Evolutionary conservation across 805 yeast genomes (phyloP).

Genomic region (Kluyveromyces starmeri): DNA sequence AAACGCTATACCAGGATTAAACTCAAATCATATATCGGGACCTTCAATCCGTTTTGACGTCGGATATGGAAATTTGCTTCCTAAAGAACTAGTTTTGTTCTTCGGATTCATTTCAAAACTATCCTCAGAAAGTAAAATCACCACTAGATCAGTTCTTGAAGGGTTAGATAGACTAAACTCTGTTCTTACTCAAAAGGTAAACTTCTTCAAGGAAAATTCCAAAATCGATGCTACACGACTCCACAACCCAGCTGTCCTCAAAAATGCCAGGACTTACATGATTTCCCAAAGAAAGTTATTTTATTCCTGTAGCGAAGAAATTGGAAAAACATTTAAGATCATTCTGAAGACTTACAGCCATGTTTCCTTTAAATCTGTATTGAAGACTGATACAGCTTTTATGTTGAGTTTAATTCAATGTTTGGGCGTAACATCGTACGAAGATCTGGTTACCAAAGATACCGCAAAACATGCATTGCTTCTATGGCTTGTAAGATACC

Average conservation of each 20-base stretch:
- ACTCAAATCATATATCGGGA: constrained; percentile 30
- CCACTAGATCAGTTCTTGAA: constrained; percentile 49
- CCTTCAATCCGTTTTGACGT: constrained; percentile 35
- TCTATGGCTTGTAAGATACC: constrained; percentile 54
- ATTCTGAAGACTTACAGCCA: constrained; percentile 39
- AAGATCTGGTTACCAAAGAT: constrained; percentile 39
- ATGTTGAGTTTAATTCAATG: constrained; percentile 45
- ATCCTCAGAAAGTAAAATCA: constrained; percentile 38
- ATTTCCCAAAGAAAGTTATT: constrained; percentile 41
- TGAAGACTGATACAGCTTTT: constrained; percentile 44
- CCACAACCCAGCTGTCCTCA: constrained; percentile 16
- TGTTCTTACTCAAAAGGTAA: constrained; percentile 44
- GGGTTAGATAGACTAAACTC: constrained; percentile 47
- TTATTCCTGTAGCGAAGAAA: constrained; percentile 34
- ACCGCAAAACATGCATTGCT: constrained; percentile 51
- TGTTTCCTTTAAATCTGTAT: constrained; percentile 48
- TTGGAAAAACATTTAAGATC: constrained; percentile 22
- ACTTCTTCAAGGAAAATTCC: constrained; percentile 29
- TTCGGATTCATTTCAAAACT: constrained; percentile 47
- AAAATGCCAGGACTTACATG: constrained; percentile 38
- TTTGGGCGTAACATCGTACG: constrained; percentile 49
- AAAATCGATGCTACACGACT: constrained; percentile 20
- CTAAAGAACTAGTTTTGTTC: constrained; percentile 39
- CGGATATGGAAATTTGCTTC: constrained; percentile 29
- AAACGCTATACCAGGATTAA: constrained; percentile 33